A percentile compares a stretch with the other conserved stretches of the same genome.
These are phyloP conservation scores for Phytopythium litorale DNA, from an alignment of 352 stramenopile species.

Conservation along the genomic window DNA sequence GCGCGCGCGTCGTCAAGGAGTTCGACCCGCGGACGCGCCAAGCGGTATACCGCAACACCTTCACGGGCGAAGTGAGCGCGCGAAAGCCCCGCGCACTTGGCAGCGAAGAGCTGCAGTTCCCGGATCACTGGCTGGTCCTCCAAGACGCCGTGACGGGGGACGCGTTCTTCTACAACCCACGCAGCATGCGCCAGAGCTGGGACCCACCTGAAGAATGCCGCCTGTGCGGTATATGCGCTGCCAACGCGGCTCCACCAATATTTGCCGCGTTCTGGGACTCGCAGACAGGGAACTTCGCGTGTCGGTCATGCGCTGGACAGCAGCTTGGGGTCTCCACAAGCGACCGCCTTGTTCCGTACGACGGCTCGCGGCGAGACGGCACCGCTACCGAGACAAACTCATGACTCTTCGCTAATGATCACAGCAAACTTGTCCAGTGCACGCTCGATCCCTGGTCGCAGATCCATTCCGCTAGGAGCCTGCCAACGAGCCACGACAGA, in stretches of 20 bases:
- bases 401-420: neutral
- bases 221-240: slow-evolving; percentile 31
- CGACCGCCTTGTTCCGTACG: slow-evolving; percentile 37
- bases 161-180: slow-evolving; percentile 69
- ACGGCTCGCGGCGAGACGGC: slow-evolving; percentile 41
- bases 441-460: no score
- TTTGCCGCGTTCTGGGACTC: slow-evolving; percentile 59
- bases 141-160: slow-evolving; percentile 39
- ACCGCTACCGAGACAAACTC: no score
- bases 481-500: neutral
- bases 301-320: slow-evolving; percentile 31
- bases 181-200: slow-evolving; percentile 52
- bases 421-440: neutral
- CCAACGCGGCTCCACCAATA: neutral
- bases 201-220: slow-evolving; percentile 45
- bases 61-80: slow-evolving; percentile 24
- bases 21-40: slow-evolving; percentile 35
- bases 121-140: slow-evolving; percentile 60
- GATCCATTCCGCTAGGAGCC: no score
- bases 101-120: slow-evolving; percentile 48
- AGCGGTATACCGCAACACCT: slow-evolving; percentile 53
- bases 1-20: slow-evolving; percentile 49
- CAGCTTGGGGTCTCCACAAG: slow-evolving; percentile 9
- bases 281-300: slow-evolving; percentile 40
- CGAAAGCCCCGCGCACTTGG: slow-evolving; percentile 57